Evolutionary conservation across 2,329 filamentous ascomycete genomes (phyloP).

Genomic region (Sporothrix brunneoviolacea): DNA sequence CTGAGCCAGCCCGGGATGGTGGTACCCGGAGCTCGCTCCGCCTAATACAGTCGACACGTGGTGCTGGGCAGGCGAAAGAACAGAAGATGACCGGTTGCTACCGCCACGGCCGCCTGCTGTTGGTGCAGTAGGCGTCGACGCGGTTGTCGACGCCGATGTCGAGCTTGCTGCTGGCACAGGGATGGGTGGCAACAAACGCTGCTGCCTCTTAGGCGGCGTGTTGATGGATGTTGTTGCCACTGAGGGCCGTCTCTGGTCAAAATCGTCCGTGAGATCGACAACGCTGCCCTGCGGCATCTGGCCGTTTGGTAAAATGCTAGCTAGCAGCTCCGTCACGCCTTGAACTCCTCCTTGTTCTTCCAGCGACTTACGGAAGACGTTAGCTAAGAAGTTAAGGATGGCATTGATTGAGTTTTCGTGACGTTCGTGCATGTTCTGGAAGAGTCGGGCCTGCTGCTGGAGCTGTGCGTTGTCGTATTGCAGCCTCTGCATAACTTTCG

Average conservation of each 20-base stretch:
- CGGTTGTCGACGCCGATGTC: constrained; percentile 12
- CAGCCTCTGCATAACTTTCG: constrained; percentile 70
- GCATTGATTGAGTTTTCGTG: constrained; percentile 98
- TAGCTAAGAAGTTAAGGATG: constrained; percentile 94
- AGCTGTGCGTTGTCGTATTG: constrained; percentile 82
- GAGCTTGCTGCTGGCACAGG: constrained; percentile 30
- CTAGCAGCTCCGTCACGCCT: constrained; percentile 79
- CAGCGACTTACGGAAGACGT: constrained; percentile 89
- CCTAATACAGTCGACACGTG: constrained; percentile 24
- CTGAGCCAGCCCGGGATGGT: neutral
- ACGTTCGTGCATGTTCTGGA: constrained; percentile 88
- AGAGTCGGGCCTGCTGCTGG: constrained; percentile 79
- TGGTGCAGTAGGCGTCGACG: neutral
- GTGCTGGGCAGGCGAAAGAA: neutral
- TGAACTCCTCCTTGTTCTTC: constrained; percentile 72
- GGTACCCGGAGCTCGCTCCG: neutral
- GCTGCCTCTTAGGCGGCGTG: constrained; percentile 43
- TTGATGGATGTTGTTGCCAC: constrained; percentile 26
- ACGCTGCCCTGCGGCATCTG: constrained; percentile 47
- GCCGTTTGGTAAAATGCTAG: constrained; percentile 59
- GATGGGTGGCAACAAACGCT: constrained; percentile 49
- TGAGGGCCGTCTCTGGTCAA: constrained; percentile 42
- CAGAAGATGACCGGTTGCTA: constrained; percentile 7
- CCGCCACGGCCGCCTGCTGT: neutral
- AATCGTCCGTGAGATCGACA: constrained; percentile 56